phyloP scores from a whole-genome alignment of 208 protist genomes.

The Trypanosomatidae sp. region DNA sequence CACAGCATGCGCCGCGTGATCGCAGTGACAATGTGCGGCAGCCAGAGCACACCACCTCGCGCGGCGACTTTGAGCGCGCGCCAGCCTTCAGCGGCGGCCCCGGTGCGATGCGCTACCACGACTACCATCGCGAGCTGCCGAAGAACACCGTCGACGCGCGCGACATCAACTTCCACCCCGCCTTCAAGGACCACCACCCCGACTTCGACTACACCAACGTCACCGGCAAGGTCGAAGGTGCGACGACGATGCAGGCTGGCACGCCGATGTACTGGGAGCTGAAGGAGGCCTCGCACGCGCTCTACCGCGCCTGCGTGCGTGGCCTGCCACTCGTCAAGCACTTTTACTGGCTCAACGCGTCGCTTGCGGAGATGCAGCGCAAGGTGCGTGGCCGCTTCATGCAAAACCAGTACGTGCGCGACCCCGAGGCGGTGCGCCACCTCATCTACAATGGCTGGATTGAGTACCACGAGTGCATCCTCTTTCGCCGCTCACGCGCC shows the following conservation, averaged over 20 bases:
- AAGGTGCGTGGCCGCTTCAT: slow-evolving; percentile 73
- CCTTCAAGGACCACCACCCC: slow-evolving; percentile 73
- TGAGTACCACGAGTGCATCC: slow-evolving; percentile 75
- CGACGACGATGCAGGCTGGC: slow-evolving; percentile 41
- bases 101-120: slow-evolving; percentile 65
- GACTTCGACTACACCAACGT: slow-evolving; percentile 51
- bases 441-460: slow-evolving; percentile 83
- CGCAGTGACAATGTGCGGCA: slow-evolving; percentile 64
- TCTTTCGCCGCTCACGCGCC: slow-evolving; percentile 61
- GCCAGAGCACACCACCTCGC: slow-evolving; percentile 61
- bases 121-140: slow-evolving; percentile 44
- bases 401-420: slow-evolving; percentile 79
- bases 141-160: slow-evolving; percentile 42
- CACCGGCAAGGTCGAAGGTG: slow-evolving; percentile 73
- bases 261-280: slow-evolving; percentile 61
- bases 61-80: slow-evolving; percentile 74
- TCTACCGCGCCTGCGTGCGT: slow-evolving; percentile 77
- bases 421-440: slow-evolving; percentile 79
- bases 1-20: slow-evolving; percentile 28
- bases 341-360: slow-evolving; percentile 72
- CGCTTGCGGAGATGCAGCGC: slow-evolving; percentile 70
- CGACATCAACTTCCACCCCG: slow-evolving; percentile 34
- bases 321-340: slow-evolving; percentile 78
- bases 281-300: slow-evolving; percentile 47
- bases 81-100: slow-evolving; percentile 71